Percentiles rank a stretch among this genome's conserved stretches.
Evolutionary conservation across 2,329 filamentous ascomycete species (phyloP).

Genomic region (Ilyonectria sp.): DNA sequence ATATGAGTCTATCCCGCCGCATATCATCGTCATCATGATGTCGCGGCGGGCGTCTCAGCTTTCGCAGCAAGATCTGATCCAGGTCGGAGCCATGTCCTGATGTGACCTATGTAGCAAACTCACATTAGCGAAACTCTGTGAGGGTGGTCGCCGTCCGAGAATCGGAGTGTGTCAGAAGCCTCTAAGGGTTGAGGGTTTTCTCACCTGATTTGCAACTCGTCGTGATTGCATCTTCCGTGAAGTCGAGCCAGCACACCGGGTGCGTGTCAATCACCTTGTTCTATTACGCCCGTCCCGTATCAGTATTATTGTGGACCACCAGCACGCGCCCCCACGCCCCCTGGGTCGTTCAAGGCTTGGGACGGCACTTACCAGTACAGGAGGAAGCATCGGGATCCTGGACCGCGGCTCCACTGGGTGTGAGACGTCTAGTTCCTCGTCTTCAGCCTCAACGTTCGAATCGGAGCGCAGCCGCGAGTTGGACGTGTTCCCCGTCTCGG

Average conservation of each 20-base stretch:
- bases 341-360: slow-evolving; percentile 1
- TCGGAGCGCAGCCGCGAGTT: slow-evolving; percentile 77
- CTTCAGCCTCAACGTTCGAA: slow-evolving; percentile 72
- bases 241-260: slow-evolving; percentile 91
- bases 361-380: slow-evolving; percentile 80
- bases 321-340: slow-evolving; percentile 15
- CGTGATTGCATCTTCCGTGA: slow-evolving; percentile 93
- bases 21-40: slow-evolving; percentile 35
- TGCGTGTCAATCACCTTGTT: slow-evolving; percentile 89
- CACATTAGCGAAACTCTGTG: slow-evolving; percentile 32
- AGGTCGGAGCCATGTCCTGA: slow-evolving; percentile 82
- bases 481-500: slow-evolving; percentile 74
- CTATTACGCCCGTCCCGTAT: slow-evolving; percentile 55
- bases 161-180: neutral
- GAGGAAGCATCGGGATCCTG: slow-evolving; percentile 87
- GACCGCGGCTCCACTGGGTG: slow-evolving; percentile 90
- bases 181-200: slow-evolving; percentile 51
- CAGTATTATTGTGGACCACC: slow-evolving; percentile 31
- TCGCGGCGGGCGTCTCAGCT: slow-evolving; percentile 39
- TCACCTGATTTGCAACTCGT: slow-evolving; percentile 92
- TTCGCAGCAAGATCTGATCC: slow-evolving; percentile 47
- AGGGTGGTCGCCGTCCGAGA: neutral
- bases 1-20: slow-evolving; percentile 32
- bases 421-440: slow-evolving; percentile 74
- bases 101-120: slow-evolving; percentile 70